Percentiles rank a stretch among this genome's conserved stretches.
Conservation (phyloP, 352 stramenopile genomes). For the Globisporangium nodosum region DNA sequence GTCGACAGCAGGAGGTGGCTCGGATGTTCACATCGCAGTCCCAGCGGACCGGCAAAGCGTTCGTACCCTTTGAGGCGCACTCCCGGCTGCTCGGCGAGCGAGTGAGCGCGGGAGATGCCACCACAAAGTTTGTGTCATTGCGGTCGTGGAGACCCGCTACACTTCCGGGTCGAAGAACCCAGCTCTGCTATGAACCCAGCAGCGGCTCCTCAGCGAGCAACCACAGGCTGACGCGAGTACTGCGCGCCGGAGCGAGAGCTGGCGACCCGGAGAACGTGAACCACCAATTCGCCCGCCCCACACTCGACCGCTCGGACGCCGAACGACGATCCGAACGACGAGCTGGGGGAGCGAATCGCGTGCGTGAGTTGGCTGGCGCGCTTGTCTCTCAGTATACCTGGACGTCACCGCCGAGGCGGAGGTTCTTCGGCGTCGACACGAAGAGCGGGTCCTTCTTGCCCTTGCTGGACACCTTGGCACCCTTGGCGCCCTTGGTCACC, state of each 20-base stretch:
- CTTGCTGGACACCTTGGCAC: slow-evolving; percentile 45
- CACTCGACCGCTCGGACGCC: background rate
- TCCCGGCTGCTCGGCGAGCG: background rate
- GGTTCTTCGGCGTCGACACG: slow-evolving; percentile 90
- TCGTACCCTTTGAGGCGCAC: slow-evolving; percentile 74
- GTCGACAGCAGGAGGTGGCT: slow-evolving; percentile 9
- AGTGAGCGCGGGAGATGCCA: slow-evolving; percentile 26
- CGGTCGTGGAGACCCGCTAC: slow-evolving; percentile 88
- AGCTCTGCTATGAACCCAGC: slow-evolving; percentile 3
- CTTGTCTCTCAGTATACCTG: slow-evolving; percentile 65
- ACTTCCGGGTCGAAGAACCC: slow-evolving; percentile 20
- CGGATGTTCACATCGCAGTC: slow-evolving; percentile 10
- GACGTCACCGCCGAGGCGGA: slow-evolving; percentile 95
- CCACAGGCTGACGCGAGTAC: background rate
- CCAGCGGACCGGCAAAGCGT: slow-evolving; percentile 11
- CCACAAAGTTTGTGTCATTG: slow-evolving; percentile 92
- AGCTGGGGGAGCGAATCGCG: slow-evolving; percentile 4
- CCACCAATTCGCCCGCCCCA: slow-evolving; percentile 5
- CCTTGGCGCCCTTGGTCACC: slow-evolving; percentile 67
- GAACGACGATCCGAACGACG: background rate
- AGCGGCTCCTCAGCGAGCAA: background rate
- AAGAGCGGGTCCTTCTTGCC: slow-evolving; percentile 94
- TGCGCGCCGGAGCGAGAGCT: background rate
- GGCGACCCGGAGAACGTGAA: slow-evolving; percentile 17
- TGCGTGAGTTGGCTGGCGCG: slow-evolving; percentile 3